Evolutionary conservation across 2,329 filamentous ascomycete genomes (phyloP), one percentile per base, ranked within the genome.

Genomic region (Ascochyta koolunga): DNA sequence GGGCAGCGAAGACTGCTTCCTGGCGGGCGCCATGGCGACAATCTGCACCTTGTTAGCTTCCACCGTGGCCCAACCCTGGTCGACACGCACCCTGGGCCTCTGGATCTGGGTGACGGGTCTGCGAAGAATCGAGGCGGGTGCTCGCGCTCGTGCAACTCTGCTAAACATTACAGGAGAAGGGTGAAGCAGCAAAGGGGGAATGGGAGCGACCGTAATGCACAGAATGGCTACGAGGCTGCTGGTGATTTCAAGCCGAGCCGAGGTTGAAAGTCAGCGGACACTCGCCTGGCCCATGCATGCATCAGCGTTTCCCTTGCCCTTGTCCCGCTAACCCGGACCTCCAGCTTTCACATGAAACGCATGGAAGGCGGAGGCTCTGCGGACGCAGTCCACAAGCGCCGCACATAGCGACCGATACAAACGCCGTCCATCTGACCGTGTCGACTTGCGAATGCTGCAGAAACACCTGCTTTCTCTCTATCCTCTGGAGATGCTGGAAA

Each of bases 1-100:
- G 45, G 79, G 79, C 68, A 81, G 70, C 60, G 70, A 71, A 49
- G 77, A 79, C 66, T 77, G 73, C 68, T 79, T 78, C 52, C 71
- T 60, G 43, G 65, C 45, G 54, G 72, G 69, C 39, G 73, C 67
- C 73, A 76, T 76, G 59, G 70, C 58, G 39, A 66, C 27, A 56
- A 72, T 67, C 72, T 76, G 55, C 47, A 19, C 9, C 19, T 36
- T 9, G 18, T 67, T 24, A 66, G 60, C 53, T 39, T 27, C 36
- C 27, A 35, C 5, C 5, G 7, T 11, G 11, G 31, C 22, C 1
- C 7, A 11, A 16, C 24, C 22, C n/a, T 11, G 21, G 3, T 13
- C 10, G 4, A 10, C 35, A 61, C 63, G 42, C 69, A 76, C 71
- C 59, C 68, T 75, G 18, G 69, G 40, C 36, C 62, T 61, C 43